Evolutionary conservation across 768 basidiomycete genomes (phyloP).

Genomic region (Suillus luteus): DNA sequence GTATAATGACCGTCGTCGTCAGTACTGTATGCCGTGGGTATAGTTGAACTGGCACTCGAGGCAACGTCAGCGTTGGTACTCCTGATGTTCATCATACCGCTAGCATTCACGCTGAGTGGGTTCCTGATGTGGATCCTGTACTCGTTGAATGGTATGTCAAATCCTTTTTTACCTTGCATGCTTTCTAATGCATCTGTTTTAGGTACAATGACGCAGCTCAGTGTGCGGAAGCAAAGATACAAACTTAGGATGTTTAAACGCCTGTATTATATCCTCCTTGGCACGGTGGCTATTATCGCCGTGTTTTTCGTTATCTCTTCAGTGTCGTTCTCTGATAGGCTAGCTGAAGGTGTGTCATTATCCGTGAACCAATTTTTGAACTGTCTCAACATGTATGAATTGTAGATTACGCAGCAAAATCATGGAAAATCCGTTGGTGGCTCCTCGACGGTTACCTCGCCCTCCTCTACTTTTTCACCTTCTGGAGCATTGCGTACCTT

Average conservation of each 20-base stretch:
- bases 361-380: slow-evolving; percentile 10
- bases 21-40: slow-evolving; percentile 94
- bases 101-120: slow-evolving; percentile 92
- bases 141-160: slow-evolving; percentile 73
- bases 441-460: slow-evolving; percentile 94
- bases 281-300: slow-evolving; percentile 77
- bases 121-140: slow-evolving; percentile 98
- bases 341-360: slow-evolving; percentile 73
- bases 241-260: slow-evolving; percentile 88
- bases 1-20: slow-evolving; percentile 1
- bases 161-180: neutral
- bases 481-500: slow-evolving; percentile 79
- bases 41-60: slow-evolving; percentile 90
- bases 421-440: slow-evolving; percentile 94
- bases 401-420: slow-evolving; percentile 86
- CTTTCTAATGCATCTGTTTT: slow-evolving; percentile 13
- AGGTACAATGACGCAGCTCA: slow-evolving; percentile 90
- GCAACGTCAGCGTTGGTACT: slow-evolving; percentile 84
- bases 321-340: slow-evolving; percentile 85
- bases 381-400: slow-evolving; percentile 6
- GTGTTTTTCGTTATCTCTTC: slow-evolving; percentile 94
- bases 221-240: slow-evolving; percentile 81
- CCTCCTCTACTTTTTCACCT: slow-evolving; percentile 82
- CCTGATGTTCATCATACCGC: slow-evolving; percentile 88
- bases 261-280: slow-evolving; percentile 82